Conservation (phyloP, 805 yeast genomes). For the Metschnikowia colocasiae region DNA sequence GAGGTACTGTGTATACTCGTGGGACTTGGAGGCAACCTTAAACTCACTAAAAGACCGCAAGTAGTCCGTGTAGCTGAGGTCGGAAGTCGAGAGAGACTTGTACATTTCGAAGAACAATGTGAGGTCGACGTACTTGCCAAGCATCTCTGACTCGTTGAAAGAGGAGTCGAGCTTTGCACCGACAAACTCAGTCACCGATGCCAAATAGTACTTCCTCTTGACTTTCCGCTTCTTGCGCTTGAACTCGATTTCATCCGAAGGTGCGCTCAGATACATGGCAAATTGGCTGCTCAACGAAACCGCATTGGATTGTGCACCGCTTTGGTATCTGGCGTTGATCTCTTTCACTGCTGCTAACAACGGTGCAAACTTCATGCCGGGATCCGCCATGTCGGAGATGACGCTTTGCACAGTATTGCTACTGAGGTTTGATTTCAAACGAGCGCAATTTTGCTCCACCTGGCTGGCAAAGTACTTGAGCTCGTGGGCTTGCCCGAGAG, state of each 20-base stretch:
- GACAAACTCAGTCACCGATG: constrained; percentile 49
- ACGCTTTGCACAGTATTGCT: constrained; percentile 11
- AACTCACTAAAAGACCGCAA: constrained; percentile 44
- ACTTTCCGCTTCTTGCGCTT: constrained; percentile 18
- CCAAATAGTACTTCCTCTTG: constrained; percentile 39
- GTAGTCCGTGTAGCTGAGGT: constrained; percentile 48
- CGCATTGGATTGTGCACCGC: constrained; percentile 16
- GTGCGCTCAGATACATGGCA: constrained; percentile 29
- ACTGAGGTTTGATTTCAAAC: constrained; percentile 5
- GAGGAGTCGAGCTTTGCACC: constrained; percentile 37
- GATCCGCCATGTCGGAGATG: constrained; percentile 15
- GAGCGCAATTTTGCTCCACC: constrained; percentile 28
- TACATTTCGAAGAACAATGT: constrained; percentile 48
- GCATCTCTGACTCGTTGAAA: constrained; percentile 58
- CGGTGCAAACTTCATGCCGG: constrained; percentile 32
- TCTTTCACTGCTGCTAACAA: constrained; percentile 21
- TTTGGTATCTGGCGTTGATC: constrained; percentile 21
- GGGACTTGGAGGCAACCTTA: constrained; percentile 14
- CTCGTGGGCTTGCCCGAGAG: constrained; percentile 66
- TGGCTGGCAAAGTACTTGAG: constrained; percentile 48
- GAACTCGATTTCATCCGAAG: constrained; percentile 21
- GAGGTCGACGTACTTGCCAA: constrained; percentile 65
- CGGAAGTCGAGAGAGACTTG: constrained; percentile 34
- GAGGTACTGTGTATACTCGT: constrained; percentile 45
- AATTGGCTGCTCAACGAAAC: constrained; percentile 13